These are phyloP conservation scores for Trichosporon coremiiforme DNA, from an alignment of 1,284 basidiomycete species.

Conservation along the genomic window DNA sequence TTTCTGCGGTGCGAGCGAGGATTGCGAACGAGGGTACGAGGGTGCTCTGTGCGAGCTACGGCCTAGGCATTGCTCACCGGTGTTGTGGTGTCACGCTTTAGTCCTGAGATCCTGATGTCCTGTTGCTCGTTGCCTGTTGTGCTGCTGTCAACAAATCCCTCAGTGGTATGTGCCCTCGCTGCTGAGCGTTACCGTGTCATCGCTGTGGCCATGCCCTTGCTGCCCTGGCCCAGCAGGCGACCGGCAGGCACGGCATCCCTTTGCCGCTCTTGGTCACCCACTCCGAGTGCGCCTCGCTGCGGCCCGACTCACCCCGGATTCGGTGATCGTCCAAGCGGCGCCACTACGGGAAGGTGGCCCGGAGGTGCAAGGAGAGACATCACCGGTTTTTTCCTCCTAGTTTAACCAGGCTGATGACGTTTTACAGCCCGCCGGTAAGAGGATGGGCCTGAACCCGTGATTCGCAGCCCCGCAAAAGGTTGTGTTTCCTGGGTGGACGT, in stretches of 20 bases:
- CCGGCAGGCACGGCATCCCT: no score
- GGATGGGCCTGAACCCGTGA: not conserved
- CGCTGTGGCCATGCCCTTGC: not conserved
- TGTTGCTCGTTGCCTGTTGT: no score
- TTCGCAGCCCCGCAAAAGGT: conserved; percentile 3
- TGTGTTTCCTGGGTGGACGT: not conserved
- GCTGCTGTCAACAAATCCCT: not conserved
- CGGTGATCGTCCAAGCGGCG: not conserved
- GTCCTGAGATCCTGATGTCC: no score
- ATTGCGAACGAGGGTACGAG: not conserved
- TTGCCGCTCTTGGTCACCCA: not conserved
- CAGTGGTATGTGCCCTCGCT: not conserved
- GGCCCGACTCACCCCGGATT: not conserved
- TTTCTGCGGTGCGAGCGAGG: not conserved
- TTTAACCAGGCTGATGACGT: not conserved
- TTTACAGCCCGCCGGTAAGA: not conserved
- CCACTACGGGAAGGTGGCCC: not conserved
- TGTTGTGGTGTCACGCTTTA: not conserved
- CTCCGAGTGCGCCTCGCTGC: not conserved
- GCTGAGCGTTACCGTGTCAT: not conserved
- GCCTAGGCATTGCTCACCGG: not conserved
- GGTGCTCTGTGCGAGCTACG: not conserved
- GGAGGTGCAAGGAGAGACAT: not conserved
- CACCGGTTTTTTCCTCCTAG: not conserved
- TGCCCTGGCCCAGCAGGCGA: no score